Evolutionary conservation across 345 rosid species (phyloP).

Genomic region (Citropsis articulata): DNA sequence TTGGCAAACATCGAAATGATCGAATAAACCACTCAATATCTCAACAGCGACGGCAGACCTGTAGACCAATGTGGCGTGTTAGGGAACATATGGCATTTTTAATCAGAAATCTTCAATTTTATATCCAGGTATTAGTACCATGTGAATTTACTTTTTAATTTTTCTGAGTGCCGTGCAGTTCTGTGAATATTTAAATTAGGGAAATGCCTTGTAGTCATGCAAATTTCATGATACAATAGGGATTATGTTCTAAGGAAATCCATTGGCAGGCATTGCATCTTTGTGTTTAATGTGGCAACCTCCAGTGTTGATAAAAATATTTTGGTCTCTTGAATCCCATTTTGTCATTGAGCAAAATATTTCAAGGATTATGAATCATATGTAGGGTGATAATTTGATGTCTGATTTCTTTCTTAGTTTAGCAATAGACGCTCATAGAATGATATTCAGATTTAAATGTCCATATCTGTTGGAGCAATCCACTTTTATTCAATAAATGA

Average conservation of each 20-base stretch:
- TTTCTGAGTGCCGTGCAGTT: neutral
- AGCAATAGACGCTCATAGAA: conserved; percentile 1
- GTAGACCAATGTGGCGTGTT: conserved; percentile 90
- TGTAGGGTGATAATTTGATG: neutral
- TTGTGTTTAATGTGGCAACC: neutral
- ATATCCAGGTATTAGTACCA: conserved; percentile 65
- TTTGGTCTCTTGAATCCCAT: neutral
- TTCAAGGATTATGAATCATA: neutral
- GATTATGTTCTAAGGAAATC: neutral
- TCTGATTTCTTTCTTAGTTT: neutral
- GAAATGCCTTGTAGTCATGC: neutral
- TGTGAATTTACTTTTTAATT: neutral
- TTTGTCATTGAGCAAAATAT: neutral
- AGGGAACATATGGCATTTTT: conserved; percentile 99
- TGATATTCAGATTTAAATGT: neutral
- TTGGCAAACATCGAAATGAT: conserved; percentile 65
- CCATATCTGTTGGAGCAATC: neutral
- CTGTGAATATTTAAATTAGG: neutral
- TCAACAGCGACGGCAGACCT: conserved; percentile 73
- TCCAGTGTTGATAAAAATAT: neutral
- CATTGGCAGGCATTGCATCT: neutral
- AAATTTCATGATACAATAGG: neutral
- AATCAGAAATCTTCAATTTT: conserved; percentile 94
- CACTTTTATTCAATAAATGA: neutral
- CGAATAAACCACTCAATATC: conserved; percentile 45